Conservation (phyloP, 306 rosid species). For the Gynostemma pentaphyllum region DNA sequence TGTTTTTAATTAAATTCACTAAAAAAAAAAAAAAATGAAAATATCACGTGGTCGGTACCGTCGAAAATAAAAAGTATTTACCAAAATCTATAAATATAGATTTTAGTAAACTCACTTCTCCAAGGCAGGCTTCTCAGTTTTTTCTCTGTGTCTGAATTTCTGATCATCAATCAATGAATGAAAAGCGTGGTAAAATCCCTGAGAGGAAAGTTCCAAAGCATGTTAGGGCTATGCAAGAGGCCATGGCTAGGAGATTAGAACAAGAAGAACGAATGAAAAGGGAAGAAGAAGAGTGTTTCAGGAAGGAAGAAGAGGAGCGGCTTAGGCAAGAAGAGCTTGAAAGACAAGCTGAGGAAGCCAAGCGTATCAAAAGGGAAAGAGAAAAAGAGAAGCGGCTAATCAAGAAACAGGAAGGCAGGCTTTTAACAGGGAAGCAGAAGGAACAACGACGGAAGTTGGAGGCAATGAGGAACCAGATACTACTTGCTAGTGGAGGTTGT, state of each 20-base stretch:
- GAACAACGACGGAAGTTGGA: constrained; percentile 67
- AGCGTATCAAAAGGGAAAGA: constrained; percentile 65
- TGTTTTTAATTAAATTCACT: too few relatives aligned
- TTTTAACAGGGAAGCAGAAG: constrained; percentile 63
- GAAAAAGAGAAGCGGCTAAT: constrained; percentile 68
- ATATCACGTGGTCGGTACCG: too few relatives aligned
- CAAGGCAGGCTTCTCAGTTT: too few relatives aligned
- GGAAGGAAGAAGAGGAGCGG: constrained; percentile 82
- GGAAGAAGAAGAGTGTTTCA: constrained; percentile 81
- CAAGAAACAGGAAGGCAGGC: constrained; percentile 65
- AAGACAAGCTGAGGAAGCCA: constrained; percentile 78
- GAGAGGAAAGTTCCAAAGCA: constrained; percentile 96
- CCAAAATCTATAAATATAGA: too few relatives aligned
- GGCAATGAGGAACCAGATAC: constrained; percentile 77
- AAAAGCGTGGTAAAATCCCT: constrained; percentile 57
- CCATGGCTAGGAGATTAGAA: constrained; percentile 74
- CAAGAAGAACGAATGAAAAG: constrained; percentile 63
- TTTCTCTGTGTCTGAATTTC: too few relatives aligned
- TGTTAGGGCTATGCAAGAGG: constrained; percentile 98
- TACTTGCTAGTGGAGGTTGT: constrained; percentile 34
- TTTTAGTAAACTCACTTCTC: too few relatives aligned
- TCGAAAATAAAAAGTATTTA: too few relatives aligned
- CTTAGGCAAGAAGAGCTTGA: constrained; percentile 65
- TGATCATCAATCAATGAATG: too few relatives aligned
- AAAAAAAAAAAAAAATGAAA: too few relatives aligned